Evolutionary conservation across 169 alveolate genomes (phyloP).

Genomic region (Perkinsus chesapeaki): DNA sequence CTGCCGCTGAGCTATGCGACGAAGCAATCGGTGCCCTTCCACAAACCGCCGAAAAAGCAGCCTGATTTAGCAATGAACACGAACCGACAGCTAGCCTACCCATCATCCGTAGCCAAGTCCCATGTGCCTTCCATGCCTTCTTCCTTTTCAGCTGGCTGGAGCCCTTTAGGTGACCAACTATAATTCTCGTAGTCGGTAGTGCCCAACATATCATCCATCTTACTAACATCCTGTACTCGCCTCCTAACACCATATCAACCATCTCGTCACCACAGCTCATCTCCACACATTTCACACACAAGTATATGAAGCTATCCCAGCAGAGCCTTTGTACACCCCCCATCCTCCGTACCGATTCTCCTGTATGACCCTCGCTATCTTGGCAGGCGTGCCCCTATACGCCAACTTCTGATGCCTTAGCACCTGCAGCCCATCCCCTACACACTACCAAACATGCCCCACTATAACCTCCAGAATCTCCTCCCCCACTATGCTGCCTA

Average conservation of each 20-base stretch:
- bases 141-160: neutral
- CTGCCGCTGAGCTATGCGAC: neutral
- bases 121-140: neutral
- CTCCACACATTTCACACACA: no score
- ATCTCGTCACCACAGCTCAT: no score
- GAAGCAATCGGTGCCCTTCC: neutral
- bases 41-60: neutral
- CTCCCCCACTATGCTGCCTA: neutral
- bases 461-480: neutral
- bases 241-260: no score
- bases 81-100: neutral
- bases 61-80: neutral
- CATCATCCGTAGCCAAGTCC: neutral
- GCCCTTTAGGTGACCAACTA: neutral
- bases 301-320: neutral
- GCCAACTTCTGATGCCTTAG: neutral
- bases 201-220: neutral
- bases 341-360: neutral
- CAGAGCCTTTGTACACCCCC: neutral
- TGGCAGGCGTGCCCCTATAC: neutral
- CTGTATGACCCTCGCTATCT: neutral
- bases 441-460: no score
- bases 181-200: neutral
- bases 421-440: neutral
- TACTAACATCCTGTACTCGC: neutral